These are phyloP conservation scores for Fusarium luffae DNA, from an alignment of 2,329 filamentous ascomycete genomes.

Conservation along the genomic window DNA sequence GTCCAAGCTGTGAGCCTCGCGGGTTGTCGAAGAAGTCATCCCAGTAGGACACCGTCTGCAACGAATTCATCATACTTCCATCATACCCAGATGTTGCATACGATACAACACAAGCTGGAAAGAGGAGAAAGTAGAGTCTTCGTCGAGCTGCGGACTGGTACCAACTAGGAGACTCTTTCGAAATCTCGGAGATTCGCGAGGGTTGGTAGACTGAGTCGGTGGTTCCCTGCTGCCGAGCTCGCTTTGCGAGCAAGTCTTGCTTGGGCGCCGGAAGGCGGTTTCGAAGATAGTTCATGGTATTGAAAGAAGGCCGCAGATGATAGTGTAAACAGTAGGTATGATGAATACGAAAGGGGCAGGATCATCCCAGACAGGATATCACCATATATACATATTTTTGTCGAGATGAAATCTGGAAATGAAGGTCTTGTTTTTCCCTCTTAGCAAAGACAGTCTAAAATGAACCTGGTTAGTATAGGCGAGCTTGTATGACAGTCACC, in stretches of 20 bases:
- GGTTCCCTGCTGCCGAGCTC: slow-evolving; percentile 33
- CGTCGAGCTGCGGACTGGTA: slow-evolving; percentile 47
- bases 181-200: slow-evolving; percentile 46
- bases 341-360: not conserved
- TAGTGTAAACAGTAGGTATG: not conserved
- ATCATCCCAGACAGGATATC: not conserved
- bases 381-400: slow-evolving; percentile 9
- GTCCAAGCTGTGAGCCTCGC: slow-evolving; percentile 46
- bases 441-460: not conserved
- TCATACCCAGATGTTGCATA: slow-evolving; percentile 56
- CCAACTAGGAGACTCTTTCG: slow-evolving; percentile 44
- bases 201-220: slow-evolving; percentile 28
- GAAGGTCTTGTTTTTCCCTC: not conserved
- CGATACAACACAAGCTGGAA: slow-evolving; percentile 50
- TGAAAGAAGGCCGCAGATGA: too few relatives aligned
- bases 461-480: not conserved
- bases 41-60: slow-evolving; percentile 58
- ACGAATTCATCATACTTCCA: slow-evolving; percentile 60
- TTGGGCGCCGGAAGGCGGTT: slow-evolving; percentile 7
- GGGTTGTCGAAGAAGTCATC: slow-evolving; percentile 54
- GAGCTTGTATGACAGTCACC: not conserved
- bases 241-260: slow-evolving; percentile 11
- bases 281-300: slow-evolving; percentile 2
- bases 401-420: not conserved
- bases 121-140: slow-evolving; percentile 49